Percentiles rank a stretch among this genome's conserved stretches.
Conservation (phyloP, 495 filamentous ascomycete species). For the Lophiostoma macrostomum region DNA sequence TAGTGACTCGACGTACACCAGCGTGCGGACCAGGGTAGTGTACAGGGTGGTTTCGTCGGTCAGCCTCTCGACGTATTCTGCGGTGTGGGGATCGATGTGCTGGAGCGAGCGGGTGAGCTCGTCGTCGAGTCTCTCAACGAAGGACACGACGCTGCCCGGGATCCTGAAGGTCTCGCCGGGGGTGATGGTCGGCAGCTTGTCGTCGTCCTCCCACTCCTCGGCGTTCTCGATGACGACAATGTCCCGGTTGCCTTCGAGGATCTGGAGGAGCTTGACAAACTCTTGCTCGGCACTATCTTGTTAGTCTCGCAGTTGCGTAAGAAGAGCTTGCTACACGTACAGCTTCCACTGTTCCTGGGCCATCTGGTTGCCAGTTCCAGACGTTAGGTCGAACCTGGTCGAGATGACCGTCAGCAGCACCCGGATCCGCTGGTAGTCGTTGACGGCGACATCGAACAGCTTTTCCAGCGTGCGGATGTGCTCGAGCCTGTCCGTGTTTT, state of each 20-base stretch:
- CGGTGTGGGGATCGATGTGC: constrained; percentile 96
- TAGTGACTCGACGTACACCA: constrained; percentile 83
- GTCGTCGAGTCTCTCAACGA: constrained; percentile 92
- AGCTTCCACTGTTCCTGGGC: constrained; percentile 94
- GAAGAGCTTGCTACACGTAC: constrained; percentile 34
- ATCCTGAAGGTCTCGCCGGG: constrained; percentile 76
- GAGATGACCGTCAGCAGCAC: constrained; percentile 89
- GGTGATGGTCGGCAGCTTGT: constrained; percentile 74
- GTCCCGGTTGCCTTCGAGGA: constrained; percentile 73
- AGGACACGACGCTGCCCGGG: constrained; percentile 89
- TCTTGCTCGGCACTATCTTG: constrained; percentile 69
- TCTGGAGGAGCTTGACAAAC: constrained; percentile 68
- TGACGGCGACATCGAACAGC: constrained; percentile 79
- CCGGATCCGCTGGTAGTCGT: constrained; percentile 91
- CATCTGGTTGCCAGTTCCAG: constrained; percentile 81
- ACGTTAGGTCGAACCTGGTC: constrained; percentile 88
- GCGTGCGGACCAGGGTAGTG: constrained; percentile 78
- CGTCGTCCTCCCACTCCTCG: constrained; percentile 99
- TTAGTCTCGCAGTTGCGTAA: neutral
- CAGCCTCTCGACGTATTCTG: constrained; percentile 94
- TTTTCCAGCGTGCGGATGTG: constrained; percentile 98
- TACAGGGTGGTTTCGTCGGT: constrained; percentile 91
- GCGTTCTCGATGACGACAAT: constrained; percentile 84
- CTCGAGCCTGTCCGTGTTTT: constrained; percentile 93
- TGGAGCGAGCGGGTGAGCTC: constrained; percentile 95